A percentile compares a stretch with the other conserved stretches of the same genome.
These are phyloP conservation scores for Verticillium nubilum DNA, from an alignment of 2,329 filamentous ascomycete genomes.

Conservation along the genomic window DNA sequence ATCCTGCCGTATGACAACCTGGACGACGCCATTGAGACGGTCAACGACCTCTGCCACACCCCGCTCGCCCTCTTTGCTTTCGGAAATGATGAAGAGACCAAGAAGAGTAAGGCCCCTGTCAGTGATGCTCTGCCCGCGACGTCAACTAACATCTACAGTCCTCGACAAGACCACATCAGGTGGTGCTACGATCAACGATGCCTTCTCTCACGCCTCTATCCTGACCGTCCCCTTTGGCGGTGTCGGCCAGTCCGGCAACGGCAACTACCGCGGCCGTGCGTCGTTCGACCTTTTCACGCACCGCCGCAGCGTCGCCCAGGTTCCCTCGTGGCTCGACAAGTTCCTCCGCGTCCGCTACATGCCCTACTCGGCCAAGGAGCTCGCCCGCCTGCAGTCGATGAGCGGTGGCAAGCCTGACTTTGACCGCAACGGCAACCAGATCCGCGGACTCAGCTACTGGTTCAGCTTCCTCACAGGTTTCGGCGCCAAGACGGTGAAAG, in stretches of 20 bases:
- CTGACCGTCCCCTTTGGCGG: constrained; percentile 75
- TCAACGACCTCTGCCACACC: constrained; percentile 75
- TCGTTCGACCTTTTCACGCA: constrained; percentile 66
- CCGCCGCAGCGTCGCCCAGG: constrained; percentile 49
- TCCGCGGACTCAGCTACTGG: constrained; percentile 51
- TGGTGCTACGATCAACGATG: constrained; percentile 60
- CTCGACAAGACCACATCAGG: constrained; percentile 60
- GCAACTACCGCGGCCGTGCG: constrained; percentile 72
- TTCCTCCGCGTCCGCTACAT: constrained; percentile 64
- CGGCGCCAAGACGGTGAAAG: constrained; percentile 42
- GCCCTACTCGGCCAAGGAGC: constrained; percentile 46
- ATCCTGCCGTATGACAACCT: constrained; percentile 72
- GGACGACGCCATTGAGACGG: constrained; percentile 79
- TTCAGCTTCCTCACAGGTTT: constrained; percentile 42
- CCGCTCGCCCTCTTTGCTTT: constrained; percentile 83
- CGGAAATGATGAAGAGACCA: constrained; percentile 71
- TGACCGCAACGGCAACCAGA: constrained; percentile 51
- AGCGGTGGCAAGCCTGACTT: constrained; percentile 50
- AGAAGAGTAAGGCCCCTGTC: constrained; percentile 50
- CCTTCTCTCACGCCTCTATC: constrained; percentile 52
- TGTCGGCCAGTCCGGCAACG: constrained; percentile 72
- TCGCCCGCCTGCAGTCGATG: constrained; percentile 38
- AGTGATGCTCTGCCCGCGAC: not conserved
- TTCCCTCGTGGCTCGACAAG: constrained; percentile 62
- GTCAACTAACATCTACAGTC: constrained; percentile 33